Evolutionary conservation across 257 asterid species (phyloP).

Genomic region (Petunia axillaris): DNA sequence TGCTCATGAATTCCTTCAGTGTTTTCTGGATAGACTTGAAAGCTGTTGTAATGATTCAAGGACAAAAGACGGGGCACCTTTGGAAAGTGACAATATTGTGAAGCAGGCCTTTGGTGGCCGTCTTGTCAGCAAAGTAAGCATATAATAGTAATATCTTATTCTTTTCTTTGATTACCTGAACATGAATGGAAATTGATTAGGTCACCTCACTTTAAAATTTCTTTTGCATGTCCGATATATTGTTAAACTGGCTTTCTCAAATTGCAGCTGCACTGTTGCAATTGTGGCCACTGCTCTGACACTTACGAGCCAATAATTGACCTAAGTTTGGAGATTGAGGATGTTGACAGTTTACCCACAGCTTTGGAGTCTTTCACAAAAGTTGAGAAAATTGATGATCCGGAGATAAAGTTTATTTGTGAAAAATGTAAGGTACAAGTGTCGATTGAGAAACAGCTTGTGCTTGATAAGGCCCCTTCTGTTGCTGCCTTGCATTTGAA

Average conservation of each 20-base stretch:
- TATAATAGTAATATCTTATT: background rate
- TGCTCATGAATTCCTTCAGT: slow-evolving; percentile 90
- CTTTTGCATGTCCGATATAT: background rate
- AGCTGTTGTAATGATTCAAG: slow-evolving; percentile 35
- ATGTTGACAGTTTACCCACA: slow-evolving; percentile 48
- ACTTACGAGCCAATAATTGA: slow-evolving; percentile 76
- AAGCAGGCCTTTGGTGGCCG: slow-evolving; percentile 78
- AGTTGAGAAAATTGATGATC: slow-evolving; percentile 75
- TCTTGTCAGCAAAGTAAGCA: slow-evolving; percentile 73
- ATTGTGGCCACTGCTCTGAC: slow-evolving; percentile 70
- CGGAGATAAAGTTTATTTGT: slow-evolving; percentile 71
- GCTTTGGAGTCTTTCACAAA: slow-evolving; percentile 83
- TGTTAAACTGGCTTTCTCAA: background rate
- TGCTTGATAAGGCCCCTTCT: slow-evolving; percentile 66
- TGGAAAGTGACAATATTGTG: slow-evolving; percentile 55
- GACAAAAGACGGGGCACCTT: slow-evolving; percentile 23
- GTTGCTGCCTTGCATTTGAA: slow-evolving; percentile 78
- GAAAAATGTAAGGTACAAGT: slow-evolving; percentile 74
- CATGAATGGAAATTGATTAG: background rate
- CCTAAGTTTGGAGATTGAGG: slow-evolving; percentile 85
- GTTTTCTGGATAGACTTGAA: slow-evolving; percentile 79
- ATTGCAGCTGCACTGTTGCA: slow-evolving; percentile 77
- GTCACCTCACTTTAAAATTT: background rate
- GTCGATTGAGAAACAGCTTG: slow-evolving; percentile 71
- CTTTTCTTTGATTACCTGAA: background rate